phyloP scores from a whole-genome alignment of 768 basidiomycete species.

The Lepiota subincarnata region DNA sequence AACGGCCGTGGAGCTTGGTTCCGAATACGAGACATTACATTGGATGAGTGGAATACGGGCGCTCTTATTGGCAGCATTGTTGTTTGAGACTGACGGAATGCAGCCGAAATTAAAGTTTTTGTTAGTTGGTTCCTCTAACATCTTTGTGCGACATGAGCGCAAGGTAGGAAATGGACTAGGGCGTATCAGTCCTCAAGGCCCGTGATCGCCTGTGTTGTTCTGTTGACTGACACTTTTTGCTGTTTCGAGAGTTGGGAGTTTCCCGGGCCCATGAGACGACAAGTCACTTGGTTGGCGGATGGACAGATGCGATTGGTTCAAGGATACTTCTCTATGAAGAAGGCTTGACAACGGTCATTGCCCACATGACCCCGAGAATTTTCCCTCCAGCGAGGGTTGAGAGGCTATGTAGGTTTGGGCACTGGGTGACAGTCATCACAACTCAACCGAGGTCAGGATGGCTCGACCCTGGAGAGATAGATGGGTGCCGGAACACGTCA shows the following conservation, averaged over 20 bases:
- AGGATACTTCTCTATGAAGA: no score
- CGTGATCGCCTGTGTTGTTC: no score
- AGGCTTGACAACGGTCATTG: no score
- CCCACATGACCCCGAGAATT: no score
- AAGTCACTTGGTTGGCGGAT: no score
- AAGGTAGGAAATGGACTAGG: background rate
- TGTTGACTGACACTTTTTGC: background rate
- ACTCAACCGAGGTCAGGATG: background rate
- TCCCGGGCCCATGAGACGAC: background rate
- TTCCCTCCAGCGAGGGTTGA: no score
- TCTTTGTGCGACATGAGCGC: background rate
- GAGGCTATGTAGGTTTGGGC: no score
- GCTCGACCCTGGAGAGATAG: background rate
- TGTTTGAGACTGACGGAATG: background rate
- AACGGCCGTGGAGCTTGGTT: conserved; percentile 7
- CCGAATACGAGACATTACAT: conserved; percentile 3
- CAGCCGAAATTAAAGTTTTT: background rate
- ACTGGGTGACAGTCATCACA: no score
- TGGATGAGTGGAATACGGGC: conserved; percentile 2
- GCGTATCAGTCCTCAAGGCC: background rate
- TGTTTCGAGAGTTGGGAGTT: background rate
- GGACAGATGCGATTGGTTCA: no score
- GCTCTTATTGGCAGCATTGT: background rate
- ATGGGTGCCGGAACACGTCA: background rate
- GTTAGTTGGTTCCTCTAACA: background rate